Base-by-base conservation (phyloP, 352 stramenopile genomes). In the Bremia lactucae region DNA sequence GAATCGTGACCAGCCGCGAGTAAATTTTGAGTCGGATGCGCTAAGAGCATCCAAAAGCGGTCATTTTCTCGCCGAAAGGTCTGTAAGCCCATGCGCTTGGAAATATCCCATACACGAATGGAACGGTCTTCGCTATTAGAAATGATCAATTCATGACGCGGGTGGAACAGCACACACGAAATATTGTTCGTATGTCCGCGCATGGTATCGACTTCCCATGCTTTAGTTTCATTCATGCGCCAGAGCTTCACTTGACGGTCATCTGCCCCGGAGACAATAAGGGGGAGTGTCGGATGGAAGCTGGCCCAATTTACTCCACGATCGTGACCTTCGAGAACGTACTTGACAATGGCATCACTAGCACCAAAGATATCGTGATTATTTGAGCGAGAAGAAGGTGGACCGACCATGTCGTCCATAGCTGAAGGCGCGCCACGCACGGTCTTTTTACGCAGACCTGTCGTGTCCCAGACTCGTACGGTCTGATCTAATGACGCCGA, bases 191-290 rank as follows among this genome's bases (percentile, higher is more conserved):
- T 98, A 65, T 99, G 97, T 35, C 97, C 97, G 18, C 96, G 86
- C 70, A 99, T 95, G 14, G 96, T 99, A 75, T 99, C 96, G n/a
- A 99, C 96, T 65, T 99, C 96, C 96, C 96, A 99, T 0, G 97
- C 97, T 66, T 97, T 97, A 46, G 95, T 99, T 64, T 99, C 96
- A 60, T 96, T 98, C 91, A 98, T 99, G 50, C 88, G 75, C 96
- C 96, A 99, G n/a, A 99, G 74, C 72, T 98, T 98, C 43, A 98
- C 95, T 65, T 98, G 95, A 34, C 96, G 87, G 68, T 99, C 97
- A 80, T 99, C 97, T 6, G 97, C 96, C 13, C 95, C 97, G 25
- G 86, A 98, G 24, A 98, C 93, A 49, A 99, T 96, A 9, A 99
- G 73, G 28, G 96, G 96, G 25, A 99, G 72, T 25, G 90, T 98